Evolutionary conservation across 2,329 filamentous ascomycete genomes (phyloP), one percentile per base, ranked within the genome.

Genomic region (Cryphonectria radicalis): DNA sequence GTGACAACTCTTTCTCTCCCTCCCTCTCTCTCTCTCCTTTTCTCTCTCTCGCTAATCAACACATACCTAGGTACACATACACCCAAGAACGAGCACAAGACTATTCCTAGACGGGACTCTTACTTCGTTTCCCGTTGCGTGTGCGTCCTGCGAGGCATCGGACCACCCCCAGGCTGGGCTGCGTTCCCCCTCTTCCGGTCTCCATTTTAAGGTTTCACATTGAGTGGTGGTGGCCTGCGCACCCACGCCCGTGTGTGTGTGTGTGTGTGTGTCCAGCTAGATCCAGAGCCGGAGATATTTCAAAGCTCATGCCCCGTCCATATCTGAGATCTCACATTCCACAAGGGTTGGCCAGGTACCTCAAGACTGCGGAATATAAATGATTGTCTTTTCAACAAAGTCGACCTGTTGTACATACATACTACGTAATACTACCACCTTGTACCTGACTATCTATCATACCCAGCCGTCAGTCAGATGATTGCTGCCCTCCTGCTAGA

Each of bases 191-290:
- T 50, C 46, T 50, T 50, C 46, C 46, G 46, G 25, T 57, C 53
- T 57, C 55, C 55, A 59, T 35, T 40, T 40, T 19, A 35, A 32
- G 50, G 69, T 71, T 71, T 71, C 66, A 64, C 19, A 40, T 71
- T 65, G 59, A 60, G 59, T 68, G 60, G 11, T 14, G 35, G 28
- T 37, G 28, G 60, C n/a, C 42, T 50, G 35, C 69, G 63, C 32
- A 35, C 17, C 43, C 42, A 42, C 6, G 40, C 40, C 40, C 11
- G 2, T 4, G 32, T 32, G 32, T 32, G 32, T 32, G 32, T 32
- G 32, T 4, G 37, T 13, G 37, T 40, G 8, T 46, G 43, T 8
- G 46, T 40, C 64, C 46, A 55, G 64, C 19, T 10, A 66, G 28
- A 55, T 66, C 32, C 64, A 53, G 46, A 57, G 64, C 22, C 64